phyloP scores from a whole-genome alignment of 257 asterid species.

The Petunia secreta region DNA sequence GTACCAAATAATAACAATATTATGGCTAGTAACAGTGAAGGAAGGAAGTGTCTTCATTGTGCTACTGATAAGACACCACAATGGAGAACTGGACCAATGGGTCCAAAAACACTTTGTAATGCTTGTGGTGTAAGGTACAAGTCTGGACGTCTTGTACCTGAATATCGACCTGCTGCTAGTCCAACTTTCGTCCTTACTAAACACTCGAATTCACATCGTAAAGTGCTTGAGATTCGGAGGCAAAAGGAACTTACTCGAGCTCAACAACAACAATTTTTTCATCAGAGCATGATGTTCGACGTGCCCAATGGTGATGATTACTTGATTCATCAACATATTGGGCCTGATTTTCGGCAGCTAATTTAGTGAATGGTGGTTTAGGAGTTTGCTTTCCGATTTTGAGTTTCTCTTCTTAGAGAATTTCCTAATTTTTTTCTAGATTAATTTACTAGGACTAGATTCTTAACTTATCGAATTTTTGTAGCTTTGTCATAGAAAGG shows the following conservation, averaged over 20 bases:
- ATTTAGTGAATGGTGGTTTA: conserved; percentile 38
- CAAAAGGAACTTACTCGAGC: conserved; percentile 68
- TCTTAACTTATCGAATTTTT: conserved; percentile 57
- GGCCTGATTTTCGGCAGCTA: conserved; percentile 76
- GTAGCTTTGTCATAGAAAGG: conserved; percentile 27
- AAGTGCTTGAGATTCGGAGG: conserved; percentile 81
- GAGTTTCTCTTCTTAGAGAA: background rate
- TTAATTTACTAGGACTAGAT: conserved; percentile 34
- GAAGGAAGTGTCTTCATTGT: conserved; percentile 86
- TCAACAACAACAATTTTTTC: conserved; percentile 65
- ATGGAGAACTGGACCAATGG: conserved; percentile 96
- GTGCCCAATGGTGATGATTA: conserved; percentile 68
- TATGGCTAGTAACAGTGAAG: conserved; percentile 42
- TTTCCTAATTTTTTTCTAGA: background rate
- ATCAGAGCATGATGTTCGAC: conserved; percentile 71
- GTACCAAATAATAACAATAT: conserved; percentile 20
- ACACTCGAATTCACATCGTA: conserved; percentile 89
- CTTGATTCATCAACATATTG: conserved; percentile 82
- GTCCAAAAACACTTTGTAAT: conserved; percentile 91
- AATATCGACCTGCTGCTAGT: conserved; percentile 93
- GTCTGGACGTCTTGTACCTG: conserved; percentile 94
- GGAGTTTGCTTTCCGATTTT: background rate
- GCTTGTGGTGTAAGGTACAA: conserved; percentile 94
- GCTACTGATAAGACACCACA: conserved; percentile 97
- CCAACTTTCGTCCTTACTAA: conserved; percentile 81